A percentile compares a stretch with the other conserved stretches of the same genome.
Conservation (phyloP, 179 eudicot genomes). For the Nepenthes alata region DNA sequence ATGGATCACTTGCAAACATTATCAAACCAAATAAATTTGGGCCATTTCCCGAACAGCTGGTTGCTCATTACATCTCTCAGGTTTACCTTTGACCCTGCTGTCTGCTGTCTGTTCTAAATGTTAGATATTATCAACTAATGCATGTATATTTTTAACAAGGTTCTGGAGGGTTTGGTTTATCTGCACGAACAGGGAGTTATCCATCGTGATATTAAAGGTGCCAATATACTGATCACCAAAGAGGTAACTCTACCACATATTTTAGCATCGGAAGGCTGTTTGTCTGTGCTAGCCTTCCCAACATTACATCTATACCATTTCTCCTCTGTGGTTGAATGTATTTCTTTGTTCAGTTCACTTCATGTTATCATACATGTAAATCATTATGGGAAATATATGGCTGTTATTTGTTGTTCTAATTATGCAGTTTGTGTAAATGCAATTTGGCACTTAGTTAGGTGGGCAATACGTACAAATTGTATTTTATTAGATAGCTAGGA, state of each 20-base stretch:
- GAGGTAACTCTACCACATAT: conserved; percentile 38
- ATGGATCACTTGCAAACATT: conserved; percentile 97
- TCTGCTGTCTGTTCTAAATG: neutral
- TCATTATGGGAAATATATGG: too few relatives aligned
- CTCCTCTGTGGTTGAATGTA: too few relatives aligned
- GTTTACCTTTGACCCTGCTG: conserved; percentile 22
- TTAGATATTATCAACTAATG: conserved; percentile 6
- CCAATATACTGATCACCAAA: conserved; percentile 92
- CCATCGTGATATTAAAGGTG: conserved; percentile 99
- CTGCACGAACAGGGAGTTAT: conserved; percentile 99
- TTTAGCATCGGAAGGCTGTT: too few relatives aligned
- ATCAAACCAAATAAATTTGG: conserved; percentile 98
- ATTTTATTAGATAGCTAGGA: too few relatives aligned
- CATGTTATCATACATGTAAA: too few relatives aligned
- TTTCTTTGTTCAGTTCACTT: too few relatives aligned
- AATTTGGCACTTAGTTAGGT: too few relatives aligned
- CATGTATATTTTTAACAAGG: conserved; percentile 26
- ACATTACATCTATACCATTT: too few relatives aligned
- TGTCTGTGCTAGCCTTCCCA: too few relatives aligned
- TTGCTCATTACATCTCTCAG: conserved; percentile 95
- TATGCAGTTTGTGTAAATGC: too few relatives aligned
- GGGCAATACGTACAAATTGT: too few relatives aligned
- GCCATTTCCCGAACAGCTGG: conserved; percentile 97
- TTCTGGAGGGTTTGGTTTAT: conserved; percentile 95
- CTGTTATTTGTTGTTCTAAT: too few relatives aligned